Conservation (phyloP, 306 rosid genomes). For the Glycine latifolia region DNA sequence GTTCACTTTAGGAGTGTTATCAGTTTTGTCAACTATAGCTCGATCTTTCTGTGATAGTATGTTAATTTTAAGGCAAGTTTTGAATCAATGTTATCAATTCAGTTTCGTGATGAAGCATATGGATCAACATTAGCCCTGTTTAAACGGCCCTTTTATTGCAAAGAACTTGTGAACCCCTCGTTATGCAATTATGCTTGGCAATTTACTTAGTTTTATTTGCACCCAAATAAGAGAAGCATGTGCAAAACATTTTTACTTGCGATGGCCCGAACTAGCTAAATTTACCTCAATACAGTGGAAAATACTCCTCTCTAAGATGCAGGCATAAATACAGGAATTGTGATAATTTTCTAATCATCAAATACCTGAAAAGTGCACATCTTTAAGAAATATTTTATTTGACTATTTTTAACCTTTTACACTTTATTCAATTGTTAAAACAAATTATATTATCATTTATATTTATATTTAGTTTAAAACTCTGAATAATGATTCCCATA, state of each 20-base stretch:
- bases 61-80: slow-evolving; percentile 12
- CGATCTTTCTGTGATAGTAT: too few species aligned
- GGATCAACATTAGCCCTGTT: background rate
- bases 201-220: background rate
- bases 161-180: background rate
- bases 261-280: background rate
- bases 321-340: too few species aligned
- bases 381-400: background rate
- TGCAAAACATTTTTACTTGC: background rate
- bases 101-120: slow-evolving; percentile 13
- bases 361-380: background rate
- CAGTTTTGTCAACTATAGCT: slow-evolving; percentile 21
- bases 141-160: background rate
- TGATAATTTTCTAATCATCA: slow-evolving; percentile 1
- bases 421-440: background rate
- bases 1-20: slow-evolving; percentile 26
- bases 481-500: background rate
- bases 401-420: background rate
- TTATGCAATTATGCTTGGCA: background rate
- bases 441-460: background rate
- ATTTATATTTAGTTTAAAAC: background rate
- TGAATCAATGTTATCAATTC: slow-evolving; percentile 23
- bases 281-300: background rate
- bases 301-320: too few species aligned
- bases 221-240: background rate